These are phyloP conservation scores for Corallochytrium limacisporum DNA, from an alignment of 78 protist species.

Conservation along the genomic window DNA sequence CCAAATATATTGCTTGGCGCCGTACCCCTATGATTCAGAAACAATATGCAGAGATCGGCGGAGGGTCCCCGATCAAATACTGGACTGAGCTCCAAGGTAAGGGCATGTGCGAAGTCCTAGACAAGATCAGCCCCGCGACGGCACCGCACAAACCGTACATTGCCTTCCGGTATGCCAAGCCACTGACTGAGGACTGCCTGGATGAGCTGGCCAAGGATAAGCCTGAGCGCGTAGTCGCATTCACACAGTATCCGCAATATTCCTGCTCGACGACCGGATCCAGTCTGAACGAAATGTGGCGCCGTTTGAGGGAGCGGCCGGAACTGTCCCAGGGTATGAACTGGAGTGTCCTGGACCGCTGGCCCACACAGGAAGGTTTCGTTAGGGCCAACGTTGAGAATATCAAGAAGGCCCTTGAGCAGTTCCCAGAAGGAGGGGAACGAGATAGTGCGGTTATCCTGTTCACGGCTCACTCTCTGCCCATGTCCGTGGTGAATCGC, in stretches of 20 bases:
- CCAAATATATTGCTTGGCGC: slow-evolving; percentile 15
- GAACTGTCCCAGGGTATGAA: not conserved
- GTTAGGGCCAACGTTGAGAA: not conserved
- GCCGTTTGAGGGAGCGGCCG: not conserved
- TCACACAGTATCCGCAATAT: slow-evolving; percentile 73
- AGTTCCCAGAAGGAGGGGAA: not conserved
- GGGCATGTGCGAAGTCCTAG: slow-evolving; percentile 21
- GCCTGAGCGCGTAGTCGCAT: slow-evolving; percentile 54
- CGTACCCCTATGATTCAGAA: slow-evolving; percentile 42
- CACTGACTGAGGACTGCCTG: slow-evolving; percentile 53
- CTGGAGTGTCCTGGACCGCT: slow-evolving; percentile 61
- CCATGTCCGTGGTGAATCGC: slow-evolving; percentile 55
- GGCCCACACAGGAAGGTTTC: slow-evolving; percentile 40
- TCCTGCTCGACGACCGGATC: slow-evolving; percentile 64
- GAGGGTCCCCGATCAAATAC: slow-evolving; percentile 63
- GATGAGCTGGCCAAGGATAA: slow-evolving; percentile 44
- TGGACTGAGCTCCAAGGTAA: slow-evolving; percentile 63
- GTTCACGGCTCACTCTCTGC: slow-evolving; percentile 78
- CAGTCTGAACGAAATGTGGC: slow-evolving; percentile 52
- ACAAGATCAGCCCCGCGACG: slow-evolving; percentile 44
- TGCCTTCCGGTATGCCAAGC: slow-evolving; percentile 64
- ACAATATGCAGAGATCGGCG: slow-evolving; percentile 62
- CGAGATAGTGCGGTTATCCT: slow-evolving; percentile 19
- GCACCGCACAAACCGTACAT: slow-evolving; percentile 65
- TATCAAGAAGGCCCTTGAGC: not conserved